Percentiles rank a stretch among this genome's conserved stretches.
phyloP scores from a whole-genome alignment of 192 early-diverging fungal genomes.

The Mortierella hygrophila region DNA sequence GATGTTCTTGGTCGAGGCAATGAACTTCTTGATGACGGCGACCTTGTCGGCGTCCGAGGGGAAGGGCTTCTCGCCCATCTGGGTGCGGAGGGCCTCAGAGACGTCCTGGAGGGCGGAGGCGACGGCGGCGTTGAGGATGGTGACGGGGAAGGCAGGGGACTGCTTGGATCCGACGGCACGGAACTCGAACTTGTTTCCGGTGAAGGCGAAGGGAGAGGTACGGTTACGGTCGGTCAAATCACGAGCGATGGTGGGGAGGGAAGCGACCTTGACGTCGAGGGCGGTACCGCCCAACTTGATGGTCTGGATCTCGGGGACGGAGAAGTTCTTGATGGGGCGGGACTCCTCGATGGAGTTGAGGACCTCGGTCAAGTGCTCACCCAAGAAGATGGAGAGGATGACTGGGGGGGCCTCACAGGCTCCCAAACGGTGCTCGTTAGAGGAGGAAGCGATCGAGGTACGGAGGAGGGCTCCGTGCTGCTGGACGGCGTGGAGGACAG shows the following conservation, averaged over 20 bases:
- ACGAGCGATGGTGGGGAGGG: slow-evolving; percentile 91
- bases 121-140: slow-evolving; percentile 93
- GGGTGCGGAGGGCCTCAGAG: slow-evolving; percentile 77
- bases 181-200: slow-evolving; percentile 99
- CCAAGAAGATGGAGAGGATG: slow-evolving; percentile 98
- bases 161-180: slow-evolving; percentile 99
- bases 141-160: slow-evolving; percentile 96
- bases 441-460: slow-evolving; percentile 91
- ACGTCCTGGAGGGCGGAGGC: slow-evolving; percentile 85
- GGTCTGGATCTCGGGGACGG: slow-evolving; percentile 89
- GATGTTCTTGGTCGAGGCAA: slow-evolving; percentile 83
- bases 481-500: slow-evolving; percentile 91
- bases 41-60: slow-evolving; percentile 91
- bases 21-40: slow-evolving; percentile 87
- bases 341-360: slow-evolving; percentile 92
- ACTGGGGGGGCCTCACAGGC: slow-evolving; percentile 98
- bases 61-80: slow-evolving; percentile 85
- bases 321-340: slow-evolving; percentile 88
- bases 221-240: slow-evolving; percentile 99
- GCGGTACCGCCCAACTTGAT: slow-evolving; percentile 96
- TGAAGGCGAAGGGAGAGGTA: slow-evolving; percentile 99
- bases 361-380: slow-evolving; percentile 96
- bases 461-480: slow-evolving; percentile 94
- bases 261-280: slow-evolving; percentile 94
- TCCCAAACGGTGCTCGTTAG: slow-evolving; percentile 99